Percentiles rank a stretch among this genome's conserved stretches.
These are phyloP conservation scores for Aphanomyces astaci DNA, from an alignment of 352 stramenopile species.

Conservation along the genomic window DNA sequence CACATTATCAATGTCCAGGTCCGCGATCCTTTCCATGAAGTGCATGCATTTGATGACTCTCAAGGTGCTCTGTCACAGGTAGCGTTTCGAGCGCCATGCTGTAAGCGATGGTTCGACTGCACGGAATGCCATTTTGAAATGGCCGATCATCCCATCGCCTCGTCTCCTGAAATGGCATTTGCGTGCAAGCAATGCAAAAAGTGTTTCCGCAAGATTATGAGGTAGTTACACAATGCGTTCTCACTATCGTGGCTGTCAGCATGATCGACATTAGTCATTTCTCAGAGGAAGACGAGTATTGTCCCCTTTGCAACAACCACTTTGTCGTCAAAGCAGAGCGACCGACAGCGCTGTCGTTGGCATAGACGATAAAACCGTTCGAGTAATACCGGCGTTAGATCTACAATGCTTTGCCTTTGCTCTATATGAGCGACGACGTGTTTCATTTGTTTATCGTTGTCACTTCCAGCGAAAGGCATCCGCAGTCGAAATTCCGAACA, in stretches of 20 bases:
- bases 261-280: conserved; percentile 30
- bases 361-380: neutral
- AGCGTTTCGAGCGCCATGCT: conserved; percentile 59
- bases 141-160: conserved; percentile 43
- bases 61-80: conserved; percentile 29
- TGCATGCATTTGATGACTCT: neutral
- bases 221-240: too few relatives aligned
- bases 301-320: conserved; percentile 50
- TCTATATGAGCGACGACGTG: too few relatives aligned
- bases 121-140: conserved; percentile 65
- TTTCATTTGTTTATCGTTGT: too few relatives aligned
- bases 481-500: too few relatives aligned
- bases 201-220: conserved; percentile 57
- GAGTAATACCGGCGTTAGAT: neutral
- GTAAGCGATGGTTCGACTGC: conserved; percentile 71
- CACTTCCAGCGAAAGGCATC: too few relatives aligned
- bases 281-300: conserved; percentile 45
- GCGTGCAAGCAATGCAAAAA: conserved; percentile 58
- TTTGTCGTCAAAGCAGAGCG: conserved; percentile 31
- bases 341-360: neutral
- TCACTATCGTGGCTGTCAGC: too few relatives aligned
- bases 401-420: too few relatives aligned
- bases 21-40: neutral
- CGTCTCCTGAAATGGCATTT: conserved; percentile 45
- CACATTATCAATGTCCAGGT: conserved; percentile 28